Evolutionary conservation across 2,329 filamentous ascomycete genomes (phyloP).

Genomic region (Sclerotinia minor): DNA sequence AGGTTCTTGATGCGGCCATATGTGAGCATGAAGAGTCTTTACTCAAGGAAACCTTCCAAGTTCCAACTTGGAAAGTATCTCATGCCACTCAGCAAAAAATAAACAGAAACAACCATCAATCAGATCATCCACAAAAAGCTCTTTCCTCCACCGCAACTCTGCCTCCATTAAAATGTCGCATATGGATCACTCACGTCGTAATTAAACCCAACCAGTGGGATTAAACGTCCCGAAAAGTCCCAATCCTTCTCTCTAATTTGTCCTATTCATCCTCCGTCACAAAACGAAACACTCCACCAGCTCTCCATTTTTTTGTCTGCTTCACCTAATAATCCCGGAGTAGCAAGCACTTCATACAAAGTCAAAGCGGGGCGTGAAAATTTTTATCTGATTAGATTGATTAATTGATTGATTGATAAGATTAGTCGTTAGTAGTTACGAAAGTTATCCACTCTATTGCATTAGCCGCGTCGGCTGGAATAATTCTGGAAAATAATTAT

Average conservation of each 20-base stretch:
- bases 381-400: conserved; percentile 27
- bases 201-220: conserved; percentile 3
- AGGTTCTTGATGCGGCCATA: not conserved
- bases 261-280: not conserved
- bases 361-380: not conserved
- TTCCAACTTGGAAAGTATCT: not conserved
- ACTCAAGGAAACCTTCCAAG: not conserved
- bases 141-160: not conserved
- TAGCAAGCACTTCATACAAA: not conserved
- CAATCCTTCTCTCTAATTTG: not conserved
- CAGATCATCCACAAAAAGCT: not conserved
- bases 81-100: not conserved
- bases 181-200: not conserved
- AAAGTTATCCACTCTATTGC: not conserved
- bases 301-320: not conserved
- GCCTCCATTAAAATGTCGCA: not conserved
- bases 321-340: not conserved
- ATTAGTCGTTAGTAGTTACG: conserved; percentile 16
- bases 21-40: not conserved
- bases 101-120: not conserved
- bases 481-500: not conserved
- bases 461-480: not conserved
- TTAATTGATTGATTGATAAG: conserved; percentile 26
- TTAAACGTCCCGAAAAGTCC: not conserved
- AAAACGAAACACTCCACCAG: not conserved